Evolutionary conservation across 345 rosid species (phyloP).

Genomic region (Rhodamnia argentea): DNA sequence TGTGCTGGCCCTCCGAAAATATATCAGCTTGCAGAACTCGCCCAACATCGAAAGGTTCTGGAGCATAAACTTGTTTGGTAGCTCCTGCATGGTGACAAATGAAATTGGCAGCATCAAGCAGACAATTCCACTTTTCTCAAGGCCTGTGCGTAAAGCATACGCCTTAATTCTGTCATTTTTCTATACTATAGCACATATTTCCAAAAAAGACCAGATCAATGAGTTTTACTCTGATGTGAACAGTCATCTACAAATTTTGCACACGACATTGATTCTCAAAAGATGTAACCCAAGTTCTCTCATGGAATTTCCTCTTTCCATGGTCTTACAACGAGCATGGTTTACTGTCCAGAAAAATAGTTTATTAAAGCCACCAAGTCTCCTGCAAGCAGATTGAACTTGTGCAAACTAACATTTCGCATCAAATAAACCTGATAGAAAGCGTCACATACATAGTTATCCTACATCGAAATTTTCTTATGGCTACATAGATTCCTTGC

Average conservation of each 20-base stretch:
- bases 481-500: neutral
- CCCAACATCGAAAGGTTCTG: slow-evolving; percentile 90
- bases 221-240: neutral
- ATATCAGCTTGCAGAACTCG: slow-evolving; percentile 65
- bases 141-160: neutral
- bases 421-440: neutral
- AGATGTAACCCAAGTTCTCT: neutral
- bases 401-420: neutral
- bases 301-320: neutral
- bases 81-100: slow-evolving; percentile 49
- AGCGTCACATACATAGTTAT: neutral
- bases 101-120: neutral
- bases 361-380: neutral
- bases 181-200: neutral
- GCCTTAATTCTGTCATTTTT: neutral
- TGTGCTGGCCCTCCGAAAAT: slow-evolving; percentile 29
- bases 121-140: neutral
- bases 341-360: neutral
- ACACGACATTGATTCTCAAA: neutral
- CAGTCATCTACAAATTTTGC: neutral
- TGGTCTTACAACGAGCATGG: neutral
- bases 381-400: neutral
- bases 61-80: slow-evolving; percentile 82
- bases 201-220: neutral
- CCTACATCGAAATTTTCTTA: neutral